Evolutionary conservation across 2,329 filamentous ascomycete species (phyloP), one percentile per base, ranked within the genome.

Genomic region (Colletotrichum liaoningense): DNA sequence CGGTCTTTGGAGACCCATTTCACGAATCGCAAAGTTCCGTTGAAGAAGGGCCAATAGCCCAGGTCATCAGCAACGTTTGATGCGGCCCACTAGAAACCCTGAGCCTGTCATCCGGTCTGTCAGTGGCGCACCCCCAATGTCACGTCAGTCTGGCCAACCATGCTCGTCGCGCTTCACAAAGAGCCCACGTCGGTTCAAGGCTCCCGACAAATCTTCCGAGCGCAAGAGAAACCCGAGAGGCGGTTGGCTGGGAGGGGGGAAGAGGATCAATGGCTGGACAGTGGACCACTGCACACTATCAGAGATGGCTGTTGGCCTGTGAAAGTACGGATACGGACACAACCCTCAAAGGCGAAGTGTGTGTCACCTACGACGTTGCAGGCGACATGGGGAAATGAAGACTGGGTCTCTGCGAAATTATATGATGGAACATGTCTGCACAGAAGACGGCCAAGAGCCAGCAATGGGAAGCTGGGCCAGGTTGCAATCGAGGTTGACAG

Each of bases 131-230:
- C 67, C 66, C 60, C 67, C 70, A 70, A 73, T 65, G 67, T 70
- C 70, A 73, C 67, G 67, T 73, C 70, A 73, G 60, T 57, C 49
- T n/a, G 28, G 33, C 70, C 54, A 64, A 58, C 22, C 28, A 59
- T 59, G 60, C 67, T 30, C 56, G 54, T 28, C 38, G 54, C 26
- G 46, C 33, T 14, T 26, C 22, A 42, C n/a, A 42, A 26, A 60
- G 57, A 60, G 26, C n/a, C 33, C n/a, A 59, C 60, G 67, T 70
- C 60, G 71, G 35, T 57, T 28, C 46, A 63, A 62, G 33, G 49
- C 54, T 71, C 30, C 67, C 71, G 56, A 62, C 56, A 66, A 73
- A 66, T 70, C 54, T 62, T 73, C 67, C 71, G 67, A 69, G 52
- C 42, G 30, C 16, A 38, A 69, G 30, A 33, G 26, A 49, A 12